Evolutionary conservation across 1,284 basidiomycete species (phyloP).

Genomic region (Trametes sp.): DNA sequence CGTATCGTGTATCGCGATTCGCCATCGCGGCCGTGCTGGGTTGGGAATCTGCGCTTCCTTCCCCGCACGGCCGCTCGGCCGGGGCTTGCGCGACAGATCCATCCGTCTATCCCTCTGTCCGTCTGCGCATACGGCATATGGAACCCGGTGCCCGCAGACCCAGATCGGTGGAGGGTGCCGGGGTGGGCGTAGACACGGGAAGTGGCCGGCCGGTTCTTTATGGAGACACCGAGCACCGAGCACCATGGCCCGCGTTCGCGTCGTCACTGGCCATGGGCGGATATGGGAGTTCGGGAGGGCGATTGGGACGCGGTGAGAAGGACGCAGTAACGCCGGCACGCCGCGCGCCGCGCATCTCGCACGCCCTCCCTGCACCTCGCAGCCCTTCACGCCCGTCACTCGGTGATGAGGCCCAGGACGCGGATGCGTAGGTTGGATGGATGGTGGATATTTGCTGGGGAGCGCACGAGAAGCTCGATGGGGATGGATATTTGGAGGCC

Average conservation of each 20-base stretch:
- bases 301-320: neutral
- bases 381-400: slow-evolving; percentile 13
- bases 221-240: neutral
- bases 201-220: slow-evolving; percentile 1
- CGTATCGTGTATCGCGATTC: neutral
- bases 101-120: no score
- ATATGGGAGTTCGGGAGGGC: neutral
- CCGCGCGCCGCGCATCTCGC: neutral
- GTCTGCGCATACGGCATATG: neutral
- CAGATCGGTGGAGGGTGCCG: neutral
- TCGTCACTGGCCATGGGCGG: slow-evolving; percentile 3
- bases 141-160: neutral
- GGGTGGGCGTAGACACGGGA: neutral
- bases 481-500: no score
- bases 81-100: slow-evolving; percentile 7
- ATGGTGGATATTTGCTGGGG: neutral
- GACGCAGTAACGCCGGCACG: neutral
- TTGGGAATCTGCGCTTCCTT: no score
- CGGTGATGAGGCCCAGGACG: neutral
- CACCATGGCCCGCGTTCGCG: slow-evolving; percentile 16
- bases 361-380: neutral
- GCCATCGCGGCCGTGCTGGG: neutral
- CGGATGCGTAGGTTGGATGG: no score
- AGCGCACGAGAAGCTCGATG: slow-evolving; percentile 1
- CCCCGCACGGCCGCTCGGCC: slow-evolving; percentile 8